A percentile compares a stretch with the other conserved stretches of the same genome.
phyloP scores from a whole-genome alignment of 306 rosid genomes.

The Potentilla sterilis region DNA sequence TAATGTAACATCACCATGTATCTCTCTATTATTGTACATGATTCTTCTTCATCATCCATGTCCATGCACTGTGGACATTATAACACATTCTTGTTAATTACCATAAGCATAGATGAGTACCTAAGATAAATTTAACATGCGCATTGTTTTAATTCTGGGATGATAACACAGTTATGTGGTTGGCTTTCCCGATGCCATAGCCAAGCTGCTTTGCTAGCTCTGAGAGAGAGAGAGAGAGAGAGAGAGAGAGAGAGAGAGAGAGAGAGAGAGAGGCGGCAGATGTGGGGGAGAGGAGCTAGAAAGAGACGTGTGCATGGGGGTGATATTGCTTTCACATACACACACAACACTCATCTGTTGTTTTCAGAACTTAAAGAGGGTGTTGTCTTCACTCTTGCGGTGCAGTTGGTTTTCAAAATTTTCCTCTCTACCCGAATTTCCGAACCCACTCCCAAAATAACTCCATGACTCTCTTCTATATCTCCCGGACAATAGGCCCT shows the following conservation, averaged over 20 bases:
- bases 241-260: conserved; percentile 48
- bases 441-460: conserved; percentile 35
- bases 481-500: conserved; percentile 38
- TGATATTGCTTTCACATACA: conserved; percentile 89
- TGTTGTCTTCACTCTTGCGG: conserved; percentile 48
- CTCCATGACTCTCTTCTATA: conserved; percentile 21
- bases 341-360: conserved; percentile 58
- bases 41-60: not conserved
- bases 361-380: conserved; percentile 68
- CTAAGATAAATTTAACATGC: conserved; percentile 24
- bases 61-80: not conserved
- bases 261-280: conserved; percentile 79
- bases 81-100: not conserved
- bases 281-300: conserved; percentile 99
- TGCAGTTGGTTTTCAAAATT: conserved; percentile 5
- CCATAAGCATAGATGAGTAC: conserved; percentile 2
- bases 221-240: conserved; percentile 27
- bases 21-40: not conserved
- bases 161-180: conserved; percentile 33
- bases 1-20: not conserved
- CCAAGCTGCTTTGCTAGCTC: not conserved
- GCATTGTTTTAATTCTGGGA: conserved; percentile 17
- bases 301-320: conserved; percentile 99
- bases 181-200: conserved; percentile 60
- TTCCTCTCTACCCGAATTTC: conserved; percentile 45